Evolutionary conservation across 805 yeast genomes (phyloP).

Genomic region (Barnettozyma californica): DNA sequence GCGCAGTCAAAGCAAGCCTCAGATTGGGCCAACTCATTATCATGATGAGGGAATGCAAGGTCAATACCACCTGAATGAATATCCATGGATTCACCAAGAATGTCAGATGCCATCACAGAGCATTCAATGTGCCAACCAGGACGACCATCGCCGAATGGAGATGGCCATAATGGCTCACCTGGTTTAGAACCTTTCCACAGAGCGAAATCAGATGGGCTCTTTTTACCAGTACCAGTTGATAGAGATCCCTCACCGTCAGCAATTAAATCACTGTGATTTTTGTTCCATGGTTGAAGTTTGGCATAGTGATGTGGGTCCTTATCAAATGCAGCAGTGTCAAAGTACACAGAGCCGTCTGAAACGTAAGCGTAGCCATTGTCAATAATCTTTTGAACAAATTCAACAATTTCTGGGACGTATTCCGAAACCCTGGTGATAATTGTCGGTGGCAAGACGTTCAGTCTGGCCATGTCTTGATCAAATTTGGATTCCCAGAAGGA

Average conservation of each 20-base stretch:
- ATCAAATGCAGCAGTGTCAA: conserved; percentile 84
- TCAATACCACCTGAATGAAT: conserved; percentile 97
- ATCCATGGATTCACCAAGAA: conserved; percentile 79
- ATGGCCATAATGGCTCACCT: conserved; percentile 94
- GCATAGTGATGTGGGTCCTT: conserved; percentile 77
- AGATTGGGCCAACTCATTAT: conserved; percentile 94
- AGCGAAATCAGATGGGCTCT: conserved; percentile 82
- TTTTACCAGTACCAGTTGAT: conserved; percentile 52
- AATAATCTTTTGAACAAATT: conserved; percentile 70
- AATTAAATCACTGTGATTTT: conserved; percentile 78
- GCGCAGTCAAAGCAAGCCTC: conserved; percentile 86
- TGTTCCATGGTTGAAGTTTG: conserved; percentile 97
- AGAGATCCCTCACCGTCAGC: conserved; percentile 95
- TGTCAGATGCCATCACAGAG: conserved; percentile 95
- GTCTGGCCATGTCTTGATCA: conserved; percentile 76
- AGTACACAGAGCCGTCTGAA: conserved; percentile 95
- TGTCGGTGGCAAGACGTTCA: conserved; percentile 81
- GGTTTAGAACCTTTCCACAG: conserved; percentile 95
- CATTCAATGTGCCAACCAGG: conserved; percentile 99
- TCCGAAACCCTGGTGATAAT: conserved; percentile 93
- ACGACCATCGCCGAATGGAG: conserved; percentile 96
- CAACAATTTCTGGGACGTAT: conserved; percentile 87
- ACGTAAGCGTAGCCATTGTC: conserved; percentile 78
- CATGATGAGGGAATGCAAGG: conserved; percentile 98
- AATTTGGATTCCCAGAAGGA: conserved; percentile 59